phyloP scores from a whole-genome alignment of 306 rosid genomes.

The Geum urbanum region DNA sequence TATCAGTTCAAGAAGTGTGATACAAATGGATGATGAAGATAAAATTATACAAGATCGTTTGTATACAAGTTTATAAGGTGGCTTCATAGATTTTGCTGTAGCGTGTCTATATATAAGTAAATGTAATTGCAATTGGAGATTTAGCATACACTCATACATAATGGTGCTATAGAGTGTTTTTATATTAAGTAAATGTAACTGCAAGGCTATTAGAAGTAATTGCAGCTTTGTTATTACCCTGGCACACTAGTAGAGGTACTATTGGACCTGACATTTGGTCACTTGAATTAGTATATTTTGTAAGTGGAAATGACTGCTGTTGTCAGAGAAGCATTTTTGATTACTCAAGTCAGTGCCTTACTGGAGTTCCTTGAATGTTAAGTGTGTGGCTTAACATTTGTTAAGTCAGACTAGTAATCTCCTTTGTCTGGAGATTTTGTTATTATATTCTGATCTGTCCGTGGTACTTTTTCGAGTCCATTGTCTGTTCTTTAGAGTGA shows the following conservation, averaged over 20 bases:
- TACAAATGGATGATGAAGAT: background rate
- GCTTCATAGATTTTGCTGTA: background rate
- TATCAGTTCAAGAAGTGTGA: slow-evolving; percentile 2
- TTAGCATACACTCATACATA: background rate
- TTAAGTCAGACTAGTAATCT: background rate
- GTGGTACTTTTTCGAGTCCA: too few species aligned
- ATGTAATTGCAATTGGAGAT: background rate
- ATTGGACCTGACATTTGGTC: background rate
- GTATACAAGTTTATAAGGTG: background rate
- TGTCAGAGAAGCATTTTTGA: background rate
- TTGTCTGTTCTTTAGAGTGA: too few species aligned
- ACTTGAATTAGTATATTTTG: background rate
- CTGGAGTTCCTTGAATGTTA: background rate
- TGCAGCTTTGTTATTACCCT: background rate
- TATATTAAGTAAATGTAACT: background rate
- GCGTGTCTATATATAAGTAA: background rate
- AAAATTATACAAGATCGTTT: background rate
- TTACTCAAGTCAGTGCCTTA: slow-evolving; percentile 2
- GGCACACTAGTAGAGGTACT: background rate
- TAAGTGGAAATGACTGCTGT: background rate
- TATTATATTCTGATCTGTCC: too few species aligned
- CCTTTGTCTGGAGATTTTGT: background rate
- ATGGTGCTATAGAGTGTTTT: background rate
- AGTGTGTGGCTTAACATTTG: background rate
- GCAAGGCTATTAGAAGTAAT: background rate